Evolutionary conservation across 345 rosid species (phyloP).

Genomic region (Citrus maxima): DNA sequence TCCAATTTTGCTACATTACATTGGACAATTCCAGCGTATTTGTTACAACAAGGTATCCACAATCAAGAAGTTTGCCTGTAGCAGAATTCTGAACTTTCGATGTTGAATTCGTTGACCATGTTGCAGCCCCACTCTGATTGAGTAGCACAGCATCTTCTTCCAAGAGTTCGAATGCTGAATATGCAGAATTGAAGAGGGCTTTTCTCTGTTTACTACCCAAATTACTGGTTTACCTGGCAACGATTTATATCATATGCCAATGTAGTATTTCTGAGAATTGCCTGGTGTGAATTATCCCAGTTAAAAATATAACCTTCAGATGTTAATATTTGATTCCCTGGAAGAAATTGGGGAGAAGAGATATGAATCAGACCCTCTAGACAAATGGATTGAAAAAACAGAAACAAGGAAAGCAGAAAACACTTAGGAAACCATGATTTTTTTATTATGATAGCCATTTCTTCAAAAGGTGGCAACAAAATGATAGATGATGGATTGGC

Average conservation of each 20-base stretch:
- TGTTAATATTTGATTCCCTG: slow-evolving; percentile 12
- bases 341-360: background rate
- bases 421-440: background rate
- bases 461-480: background rate
- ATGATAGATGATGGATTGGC: background rate
- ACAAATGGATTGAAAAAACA: background rate
- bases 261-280: slow-evolving; percentile 3
- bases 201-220: background rate
- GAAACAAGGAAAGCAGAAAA: background rate
- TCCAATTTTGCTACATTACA: slow-evolving; percentile 25
- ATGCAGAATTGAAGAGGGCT: slow-evolving; percentile 8
- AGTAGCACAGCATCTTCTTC: slow-evolving; percentile 20
- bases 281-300: slow-evolving; percentile 35
- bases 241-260: slow-evolving; percentile 7
- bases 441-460: background rate
- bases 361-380: background rate
- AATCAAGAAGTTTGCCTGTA: slow-evolving; percentile 21
- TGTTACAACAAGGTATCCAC: slow-evolving; percentile 24
- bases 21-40: background rate
- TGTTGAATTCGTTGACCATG: slow-evolving; percentile 23
- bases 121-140: background rate
- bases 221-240: background rate
- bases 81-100: slow-evolving; percentile 2
- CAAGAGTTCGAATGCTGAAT: slow-evolving; percentile 11
- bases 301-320: background rate